Conservation (phyloP, 345 rosid genomes). For the Euclidium syriacum region DNA sequence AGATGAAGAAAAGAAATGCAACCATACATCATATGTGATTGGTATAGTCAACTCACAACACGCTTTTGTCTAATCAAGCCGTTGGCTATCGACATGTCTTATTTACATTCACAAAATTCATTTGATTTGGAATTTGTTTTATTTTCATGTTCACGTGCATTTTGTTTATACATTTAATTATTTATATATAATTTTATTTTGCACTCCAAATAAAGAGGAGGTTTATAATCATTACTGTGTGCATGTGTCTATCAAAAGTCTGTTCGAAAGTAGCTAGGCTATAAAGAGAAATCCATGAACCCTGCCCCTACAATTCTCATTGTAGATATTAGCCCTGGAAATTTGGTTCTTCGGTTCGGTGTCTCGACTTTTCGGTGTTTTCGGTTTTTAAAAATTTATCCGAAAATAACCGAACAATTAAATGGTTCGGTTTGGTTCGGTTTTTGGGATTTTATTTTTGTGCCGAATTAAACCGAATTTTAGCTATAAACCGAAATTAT, state of each 20-base stretch:
- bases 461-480: too few relatives aligned
- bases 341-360: too few relatives aligned
- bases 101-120: not conserved
- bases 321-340: too few relatives aligned
- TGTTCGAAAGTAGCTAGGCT: slow-evolving; percentile 4
- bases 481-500: too few relatives aligned
- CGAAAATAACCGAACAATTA: too few relatives aligned
- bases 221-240: not conserved
- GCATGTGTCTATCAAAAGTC: not conserved
- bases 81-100: slow-evolving; percentile 19
- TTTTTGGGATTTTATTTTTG: too few relatives aligned
- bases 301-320: not conserved
- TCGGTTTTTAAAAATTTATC: too few relatives aligned
- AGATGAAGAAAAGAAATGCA: slow-evolving; percentile 3
- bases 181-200: not conserved
- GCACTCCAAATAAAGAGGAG: not conserved
- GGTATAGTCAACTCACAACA: slow-evolving; percentile 18
- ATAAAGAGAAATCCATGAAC: not conserved
- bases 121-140: not conserved
- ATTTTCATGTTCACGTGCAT: slow-evolving; percentile 9
- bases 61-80: slow-evolving; percentile 24
- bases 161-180: not conserved
- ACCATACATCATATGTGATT: slow-evolving; percentile 4
- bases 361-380: too few relatives aligned
- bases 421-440: too few relatives aligned